These are phyloP conservation scores for Camellia oleifera DNA, from an alignment of 179 eudicot species.

Conservation along the genomic window DNA sequence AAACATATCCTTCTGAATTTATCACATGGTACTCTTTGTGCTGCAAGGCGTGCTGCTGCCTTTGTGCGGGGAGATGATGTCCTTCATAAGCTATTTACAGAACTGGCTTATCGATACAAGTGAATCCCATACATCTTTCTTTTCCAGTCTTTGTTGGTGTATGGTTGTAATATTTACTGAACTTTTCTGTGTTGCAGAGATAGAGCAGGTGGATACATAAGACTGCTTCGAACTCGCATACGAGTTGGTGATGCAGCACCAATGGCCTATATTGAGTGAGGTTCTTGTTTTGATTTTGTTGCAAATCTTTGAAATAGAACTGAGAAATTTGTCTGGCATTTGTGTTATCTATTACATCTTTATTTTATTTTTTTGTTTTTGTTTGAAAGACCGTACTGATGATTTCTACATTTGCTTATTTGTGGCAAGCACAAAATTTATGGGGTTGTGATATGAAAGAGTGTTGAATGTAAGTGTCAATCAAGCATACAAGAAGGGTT, in stretches of 20 bases:
- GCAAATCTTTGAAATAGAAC: neutral
- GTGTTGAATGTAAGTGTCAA: neutral
- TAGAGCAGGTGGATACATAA: no score
- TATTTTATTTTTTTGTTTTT: no score
- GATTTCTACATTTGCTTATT: no score
- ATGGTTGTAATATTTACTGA: neutral
- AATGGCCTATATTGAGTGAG: conserved; percentile 82
- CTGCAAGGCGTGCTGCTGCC: neutral
- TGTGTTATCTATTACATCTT: no score
- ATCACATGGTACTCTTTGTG: neutral
- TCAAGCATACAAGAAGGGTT: neutral
- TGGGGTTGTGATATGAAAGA: no score
- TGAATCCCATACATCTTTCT: conserved; percentile 28
- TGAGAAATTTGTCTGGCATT: no score
- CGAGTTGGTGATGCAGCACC: conserved; percentile 98
- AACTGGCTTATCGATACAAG: conserved; percentile 12
- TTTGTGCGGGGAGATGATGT: conserved; percentile 71
- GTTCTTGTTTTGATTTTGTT: neutral
- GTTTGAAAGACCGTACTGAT: no score
- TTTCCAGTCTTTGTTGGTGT: neutral
- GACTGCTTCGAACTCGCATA: conserved; percentile 36
- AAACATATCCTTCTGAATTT: no score
- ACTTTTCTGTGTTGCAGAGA: no score
- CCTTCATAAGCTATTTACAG: conserved; percentile 56
- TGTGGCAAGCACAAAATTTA: no score